Conservation (phyloP, 2,329 filamentous ascomycete species). For the Monosporascus sp. region DNA sequence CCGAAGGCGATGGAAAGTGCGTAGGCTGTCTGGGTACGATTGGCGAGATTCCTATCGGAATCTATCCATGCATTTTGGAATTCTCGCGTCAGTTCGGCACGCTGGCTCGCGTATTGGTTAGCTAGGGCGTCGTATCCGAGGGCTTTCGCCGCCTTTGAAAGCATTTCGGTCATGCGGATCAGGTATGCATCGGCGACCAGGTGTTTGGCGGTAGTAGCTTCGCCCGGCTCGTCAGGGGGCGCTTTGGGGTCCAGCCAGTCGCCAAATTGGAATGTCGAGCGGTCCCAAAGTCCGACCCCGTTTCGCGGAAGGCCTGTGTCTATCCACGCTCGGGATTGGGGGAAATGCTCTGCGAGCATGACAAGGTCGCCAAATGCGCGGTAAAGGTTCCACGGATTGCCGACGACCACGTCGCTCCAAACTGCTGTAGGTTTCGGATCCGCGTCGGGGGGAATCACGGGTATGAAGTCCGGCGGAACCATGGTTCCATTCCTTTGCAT, state of each 20-base stretch:
- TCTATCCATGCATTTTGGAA: slow-evolving; percentile 30
- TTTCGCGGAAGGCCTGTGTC: slow-evolving; percentile 30
- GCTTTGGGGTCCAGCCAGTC: slow-evolving; percentile 47
- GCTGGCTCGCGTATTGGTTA: slow-evolving; percentile 14
- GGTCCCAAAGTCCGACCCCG: slow-evolving; percentile 35
- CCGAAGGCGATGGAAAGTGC: slow-evolving; percentile 33
- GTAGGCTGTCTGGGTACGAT: slow-evolving; percentile 36
- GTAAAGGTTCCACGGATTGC: slow-evolving; percentile 37
- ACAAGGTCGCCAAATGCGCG: slow-evolving; percentile 31
- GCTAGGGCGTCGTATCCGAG: slow-evolving; percentile 26
- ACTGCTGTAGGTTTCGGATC: slow-evolving; percentile 25
- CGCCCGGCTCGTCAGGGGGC: slow-evolving; percentile 33
- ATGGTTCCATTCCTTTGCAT: slow-evolving; percentile 16
- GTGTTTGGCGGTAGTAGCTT: slow-evolving; percentile 33
- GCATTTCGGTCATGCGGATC: slow-evolving; percentile 34
- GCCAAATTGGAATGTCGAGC: slow-evolving; percentile 31
- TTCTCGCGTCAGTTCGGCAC: slow-evolving; percentile 12
- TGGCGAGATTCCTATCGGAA: slow-evolving; percentile 22
- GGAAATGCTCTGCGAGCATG: slow-evolving; percentile 33
- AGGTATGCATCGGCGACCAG: slow-evolving; percentile 44
- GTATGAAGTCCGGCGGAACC: slow-evolving; percentile 25
- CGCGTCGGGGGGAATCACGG: slow-evolving; percentile 19
- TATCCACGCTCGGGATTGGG: slow-evolving; percentile 36
- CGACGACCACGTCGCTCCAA: slow-evolving; percentile 40
- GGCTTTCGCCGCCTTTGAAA: slow-evolving; percentile 28